A percentile compares a stretch with the other conserved stretches of the same genome.
These are phyloP conservation scores for Cyberlindnera americana DNA, from an alignment of 805 yeast genomes.

Conservation along the genomic window DNA sequence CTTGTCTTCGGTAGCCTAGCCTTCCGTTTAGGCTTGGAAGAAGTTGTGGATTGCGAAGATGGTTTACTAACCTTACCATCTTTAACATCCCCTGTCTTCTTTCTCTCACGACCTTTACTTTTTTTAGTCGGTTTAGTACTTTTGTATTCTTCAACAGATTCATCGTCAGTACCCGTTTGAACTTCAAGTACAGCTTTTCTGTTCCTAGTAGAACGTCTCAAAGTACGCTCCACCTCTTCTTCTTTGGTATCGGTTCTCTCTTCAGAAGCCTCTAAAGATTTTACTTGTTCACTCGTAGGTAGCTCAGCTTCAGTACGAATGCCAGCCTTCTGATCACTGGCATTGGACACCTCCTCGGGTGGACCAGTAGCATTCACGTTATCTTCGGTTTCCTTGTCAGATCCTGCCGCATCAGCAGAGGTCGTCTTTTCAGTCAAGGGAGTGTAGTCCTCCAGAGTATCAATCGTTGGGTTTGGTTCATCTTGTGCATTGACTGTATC, in stretches of 20 bases:
- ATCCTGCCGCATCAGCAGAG: no score
- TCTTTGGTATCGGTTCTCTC: no score
- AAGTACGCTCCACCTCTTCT: not conserved
- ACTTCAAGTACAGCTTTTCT: not conserved
- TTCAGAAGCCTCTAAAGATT: no score
- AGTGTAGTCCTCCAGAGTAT: not conserved
- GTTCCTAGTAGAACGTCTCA: slow-evolving; percentile 1
- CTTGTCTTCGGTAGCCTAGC: no score
- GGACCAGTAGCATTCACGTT: no score
- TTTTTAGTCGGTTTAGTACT: no score
- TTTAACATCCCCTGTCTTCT: slow-evolving; percentile 4
- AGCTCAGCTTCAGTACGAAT: no score
- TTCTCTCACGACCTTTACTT: not conserved
- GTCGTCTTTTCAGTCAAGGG: not conserved
- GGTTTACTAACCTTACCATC: slow-evolving; percentile 9
- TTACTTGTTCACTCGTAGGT: no score
- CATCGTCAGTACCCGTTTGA: not conserved
- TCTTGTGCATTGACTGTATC: not conserved
- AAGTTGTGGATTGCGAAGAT: not conserved
- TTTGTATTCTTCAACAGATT: no score
- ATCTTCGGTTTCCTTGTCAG: not conserved
- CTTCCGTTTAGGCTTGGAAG: not conserved
- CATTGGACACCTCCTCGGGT: no score
- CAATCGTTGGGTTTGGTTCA: not conserved
- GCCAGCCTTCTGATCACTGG: no score